phyloP scores from a whole-genome alignment of 805 yeast genomes.

The Candida silvicultrix region DNA sequence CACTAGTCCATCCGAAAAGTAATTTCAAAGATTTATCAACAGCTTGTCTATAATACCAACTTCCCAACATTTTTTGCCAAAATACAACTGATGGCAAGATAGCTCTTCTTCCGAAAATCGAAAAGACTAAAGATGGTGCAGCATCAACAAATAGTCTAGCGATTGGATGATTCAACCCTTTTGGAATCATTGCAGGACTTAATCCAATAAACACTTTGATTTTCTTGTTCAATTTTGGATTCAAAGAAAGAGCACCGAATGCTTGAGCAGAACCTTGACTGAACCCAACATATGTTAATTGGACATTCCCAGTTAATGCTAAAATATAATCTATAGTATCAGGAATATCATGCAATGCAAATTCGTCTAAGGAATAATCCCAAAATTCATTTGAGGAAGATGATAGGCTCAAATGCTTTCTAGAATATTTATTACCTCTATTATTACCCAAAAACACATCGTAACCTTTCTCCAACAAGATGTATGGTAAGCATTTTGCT shows the following conservation, averaged over 20 bases:
- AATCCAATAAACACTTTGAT: constrained; percentile 65
- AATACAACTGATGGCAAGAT: constrained; percentile 64
- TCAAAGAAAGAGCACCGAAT: constrained; percentile 70
- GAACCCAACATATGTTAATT: constrained; percentile 75
- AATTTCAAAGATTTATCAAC: constrained; percentile 58
- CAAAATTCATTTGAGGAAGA: constrained; percentile 50
- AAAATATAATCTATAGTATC: constrained; percentile 71
- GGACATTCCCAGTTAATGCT: constrained; percentile 33
- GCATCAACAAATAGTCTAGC: constrained; percentile 70
- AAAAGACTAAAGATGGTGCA: constrained; percentile 65
- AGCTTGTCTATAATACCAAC: constrained; percentile 58
- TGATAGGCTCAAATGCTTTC: constrained; percentile 18
- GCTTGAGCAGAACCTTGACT: constrained; percentile 95
- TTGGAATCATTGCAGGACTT: constrained; percentile 93
- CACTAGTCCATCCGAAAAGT: constrained; percentile 67
- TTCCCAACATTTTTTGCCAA: constrained; percentile 75
- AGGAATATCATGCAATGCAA: constrained; percentile 88
- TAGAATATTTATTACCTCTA: constrained; percentile 86
- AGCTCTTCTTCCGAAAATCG: constrained; percentile 68
- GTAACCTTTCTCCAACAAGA: constrained; percentile 71
- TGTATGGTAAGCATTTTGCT: constrained; percentile 55
- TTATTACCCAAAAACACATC: constrained; percentile 96
- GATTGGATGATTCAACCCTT: constrained; percentile 69
- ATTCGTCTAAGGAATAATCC: constrained; percentile 89
- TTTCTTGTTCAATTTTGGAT: constrained; percentile 53